Evolutionary conservation across 73 alveolate genomes (phyloP).

Genomic region (Tetrahymena thermophila): DNA sequence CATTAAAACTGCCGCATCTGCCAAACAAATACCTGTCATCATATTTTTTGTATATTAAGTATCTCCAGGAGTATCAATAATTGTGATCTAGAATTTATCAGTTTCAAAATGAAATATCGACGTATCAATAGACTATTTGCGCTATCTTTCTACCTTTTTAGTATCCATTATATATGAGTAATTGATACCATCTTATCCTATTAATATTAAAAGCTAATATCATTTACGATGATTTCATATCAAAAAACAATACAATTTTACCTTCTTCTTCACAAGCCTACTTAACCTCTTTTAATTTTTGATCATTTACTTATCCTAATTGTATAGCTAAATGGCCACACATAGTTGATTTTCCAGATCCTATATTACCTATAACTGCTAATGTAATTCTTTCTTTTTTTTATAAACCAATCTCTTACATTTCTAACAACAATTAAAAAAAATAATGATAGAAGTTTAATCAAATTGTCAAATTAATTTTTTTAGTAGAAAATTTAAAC

Average conservation of each 20-base stretch:
- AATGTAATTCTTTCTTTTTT: not conserved
- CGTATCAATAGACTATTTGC: constrained; percentile 90
- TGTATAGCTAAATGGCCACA: constrained; percentile 87
- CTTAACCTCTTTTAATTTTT: constrained; percentile 88
- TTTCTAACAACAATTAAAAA: not conserved
- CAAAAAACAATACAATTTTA: not conserved
- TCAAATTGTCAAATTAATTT: not conserved
- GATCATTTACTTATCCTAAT: constrained; percentile 86
- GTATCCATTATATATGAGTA: constrained; percentile 94
- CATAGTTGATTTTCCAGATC: constrained; percentile 94
- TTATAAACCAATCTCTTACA: not conserved
- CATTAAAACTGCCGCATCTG: constrained; percentile 86
- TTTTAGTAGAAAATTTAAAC: not conserved
- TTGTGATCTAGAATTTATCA: constrained; percentile 76
- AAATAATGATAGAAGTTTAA: not conserved
- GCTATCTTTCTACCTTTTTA: constrained; percentile 87
- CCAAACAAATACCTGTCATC: constrained; percentile 94
- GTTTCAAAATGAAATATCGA: constrained; percentile 82
- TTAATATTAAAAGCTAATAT: not conserved
- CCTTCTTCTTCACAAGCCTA: constrained; percentile 89
- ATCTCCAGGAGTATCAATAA: constrained; percentile 97
- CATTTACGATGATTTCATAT: not conserved
- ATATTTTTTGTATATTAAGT: constrained; percentile 83
- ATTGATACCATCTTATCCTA: constrained; percentile 75
- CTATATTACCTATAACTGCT: constrained; percentile 92